Evolutionary conservation across 169 alveolate species (phyloP).

Genomic region (Plasmodium chabaudi): DNA sequence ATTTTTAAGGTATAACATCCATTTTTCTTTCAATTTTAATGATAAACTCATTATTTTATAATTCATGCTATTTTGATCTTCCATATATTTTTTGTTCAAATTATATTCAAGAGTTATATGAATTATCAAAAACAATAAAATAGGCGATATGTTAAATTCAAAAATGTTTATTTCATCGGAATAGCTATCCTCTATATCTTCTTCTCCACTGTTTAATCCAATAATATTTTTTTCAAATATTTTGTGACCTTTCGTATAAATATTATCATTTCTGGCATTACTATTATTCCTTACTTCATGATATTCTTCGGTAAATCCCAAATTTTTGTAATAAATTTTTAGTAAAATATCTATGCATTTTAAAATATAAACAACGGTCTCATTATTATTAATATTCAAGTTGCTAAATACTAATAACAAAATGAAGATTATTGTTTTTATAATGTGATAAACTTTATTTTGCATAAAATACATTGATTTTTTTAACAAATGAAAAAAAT

Average conservation of each 20-base stretch:
- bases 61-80: conserved; percentile 23
- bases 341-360: conserved; percentile 56
- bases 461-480: conserved; percentile 12
- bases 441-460: conserved; percentile 29
- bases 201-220: neutral
- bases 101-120: conserved; percentile 65
- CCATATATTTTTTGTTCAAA: conserved; percentile 12
- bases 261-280: no score
- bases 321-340: conserved; percentile 40
- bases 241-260: no score
- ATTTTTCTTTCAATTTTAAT: conserved; percentile 39
- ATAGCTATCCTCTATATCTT: neutral
- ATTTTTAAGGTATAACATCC: conserved; percentile 56
- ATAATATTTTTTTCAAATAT: no score
- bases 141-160: conserved; percentile 65
- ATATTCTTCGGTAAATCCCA: neutral
- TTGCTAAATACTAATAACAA: conserved; percentile 47
- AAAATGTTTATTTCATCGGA: conserved; percentile 19
- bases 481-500: conserved; percentile 20
- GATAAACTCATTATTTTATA: conserved; percentile 33
- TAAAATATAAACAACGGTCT: conserved; percentile 48
- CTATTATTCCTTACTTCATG: neutral
- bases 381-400: conserved; percentile 53
- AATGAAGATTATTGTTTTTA: conserved; percentile 61
- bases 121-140: conserved; percentile 60